Evolutionary conservation across 345 rosid species (phyloP).

Genomic region (Linum tenue): DNA sequence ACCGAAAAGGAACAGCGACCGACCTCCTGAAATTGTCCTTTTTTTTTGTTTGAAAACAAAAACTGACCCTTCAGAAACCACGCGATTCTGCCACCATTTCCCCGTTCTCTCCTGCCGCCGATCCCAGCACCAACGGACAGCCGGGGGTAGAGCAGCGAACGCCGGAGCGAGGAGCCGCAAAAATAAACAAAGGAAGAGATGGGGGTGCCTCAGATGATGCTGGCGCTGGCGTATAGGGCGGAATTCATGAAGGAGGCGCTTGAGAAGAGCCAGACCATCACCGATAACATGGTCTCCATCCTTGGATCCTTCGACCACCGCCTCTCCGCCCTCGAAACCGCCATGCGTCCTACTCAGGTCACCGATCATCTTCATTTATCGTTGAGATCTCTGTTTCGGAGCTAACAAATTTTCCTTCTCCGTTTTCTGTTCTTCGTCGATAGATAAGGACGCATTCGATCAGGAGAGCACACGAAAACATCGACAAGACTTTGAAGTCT

Average conservation of each 20-base stretch:
- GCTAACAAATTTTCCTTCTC: neutral
- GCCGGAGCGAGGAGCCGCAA: no score
- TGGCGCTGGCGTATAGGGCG: constrained; percentile 47
- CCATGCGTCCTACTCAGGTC: constrained; percentile 98
- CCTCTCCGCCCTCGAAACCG: constrained; percentile 69
- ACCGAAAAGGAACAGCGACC: no score
- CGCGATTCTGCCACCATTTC: no score
- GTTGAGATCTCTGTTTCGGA: neutral
- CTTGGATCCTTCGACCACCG: constrained; percentile 96
- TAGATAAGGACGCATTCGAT: constrained; percentile 90
- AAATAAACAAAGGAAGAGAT: constrained; percentile 7
- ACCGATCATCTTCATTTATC: neutral
- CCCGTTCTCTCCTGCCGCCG: no score
- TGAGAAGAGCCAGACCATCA: constrained; percentile 75
- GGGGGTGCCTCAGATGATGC: constrained; percentile 67
- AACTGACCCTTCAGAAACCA: no score
- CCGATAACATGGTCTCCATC: constrained; percentile 83
- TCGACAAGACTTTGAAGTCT: constrained; percentile 66
- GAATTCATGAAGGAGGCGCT: constrained; percentile 52
- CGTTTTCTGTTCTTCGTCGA: neutral
- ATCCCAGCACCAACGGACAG: no score
- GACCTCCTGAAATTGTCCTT: no score
- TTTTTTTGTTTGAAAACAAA: no score
- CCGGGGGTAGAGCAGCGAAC: no score
- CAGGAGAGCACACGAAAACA: constrained; percentile 80